phyloP scores from a whole-genome alignment of 148 eudicot genomes.

The Chenopodium suecicum region DNA sequence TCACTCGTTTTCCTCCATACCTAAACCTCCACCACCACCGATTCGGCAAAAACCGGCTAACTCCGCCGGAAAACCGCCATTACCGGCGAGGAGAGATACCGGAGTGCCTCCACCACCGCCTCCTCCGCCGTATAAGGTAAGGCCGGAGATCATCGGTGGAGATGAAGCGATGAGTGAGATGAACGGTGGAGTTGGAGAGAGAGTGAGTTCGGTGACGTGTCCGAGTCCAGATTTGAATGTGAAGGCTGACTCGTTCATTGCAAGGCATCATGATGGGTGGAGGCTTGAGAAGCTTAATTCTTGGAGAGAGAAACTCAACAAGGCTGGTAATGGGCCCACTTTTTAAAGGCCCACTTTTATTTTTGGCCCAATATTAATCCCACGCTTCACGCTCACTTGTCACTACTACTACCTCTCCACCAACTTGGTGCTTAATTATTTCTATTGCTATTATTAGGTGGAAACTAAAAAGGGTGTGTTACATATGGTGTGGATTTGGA shows the following conservation, averaged over 20 bases:
- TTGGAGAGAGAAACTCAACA: constrained; percentile 34
- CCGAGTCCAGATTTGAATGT: constrained; percentile 78
- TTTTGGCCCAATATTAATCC: neutral
- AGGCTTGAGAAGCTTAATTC: constrained; percentile 68
- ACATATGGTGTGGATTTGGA: neutral
- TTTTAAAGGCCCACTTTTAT: neutral
- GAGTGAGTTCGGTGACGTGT: constrained; percentile 24
- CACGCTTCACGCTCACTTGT: constrained; percentile 9
- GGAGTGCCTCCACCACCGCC: constrained; percentile 36
- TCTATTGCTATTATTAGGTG: no score
- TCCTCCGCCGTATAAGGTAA: constrained; percentile 40
- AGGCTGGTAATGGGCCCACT: neutral
- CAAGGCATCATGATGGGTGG: constrained; percentile 68
- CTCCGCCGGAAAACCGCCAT: constrained; percentile 46
- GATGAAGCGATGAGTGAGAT: constrained; percentile 23
- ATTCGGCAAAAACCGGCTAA: constrained; percentile 1
- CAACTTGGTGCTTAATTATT: neutral
- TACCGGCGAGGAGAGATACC: constrained; percentile 38
- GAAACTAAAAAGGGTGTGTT: neutral
- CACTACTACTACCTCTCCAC: neutral
- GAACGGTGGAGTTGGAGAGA: neutral
- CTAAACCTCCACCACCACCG: constrained; percentile 27
- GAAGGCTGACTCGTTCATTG: constrained; percentile 74
- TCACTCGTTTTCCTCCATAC: constrained; percentile 38
- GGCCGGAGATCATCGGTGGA: constrained; percentile 32